A percentile compares a stretch with the other conserved stretches of the same genome.
Evolutionary conservation across 1,284 basidiomycete genomes (phyloP).

Genomic region (Moniliophthora roreri): DNA sequence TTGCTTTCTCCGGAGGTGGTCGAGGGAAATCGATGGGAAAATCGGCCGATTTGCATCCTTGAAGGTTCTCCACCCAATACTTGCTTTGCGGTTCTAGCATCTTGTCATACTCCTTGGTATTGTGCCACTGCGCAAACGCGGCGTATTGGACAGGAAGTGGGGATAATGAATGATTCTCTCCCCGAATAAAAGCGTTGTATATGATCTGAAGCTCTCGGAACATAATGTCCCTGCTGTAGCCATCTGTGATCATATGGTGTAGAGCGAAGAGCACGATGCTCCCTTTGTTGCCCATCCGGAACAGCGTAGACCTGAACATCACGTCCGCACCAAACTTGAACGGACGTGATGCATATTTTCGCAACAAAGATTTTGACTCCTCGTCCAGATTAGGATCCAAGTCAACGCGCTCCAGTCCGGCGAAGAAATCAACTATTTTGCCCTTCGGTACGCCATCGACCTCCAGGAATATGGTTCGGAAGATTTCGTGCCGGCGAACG

Average conservation of each 20-base stretch:
- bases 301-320: not conserved
- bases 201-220: not conserved
- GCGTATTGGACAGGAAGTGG: slow-evolving; percentile 2
- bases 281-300: not conserved
- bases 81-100: not conserved
- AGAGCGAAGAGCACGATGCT: slow-evolving; percentile 1
- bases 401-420: not conserved
- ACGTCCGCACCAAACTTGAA: not conserved
- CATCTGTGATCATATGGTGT: slow-evolving; percentile 6
- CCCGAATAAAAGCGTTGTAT: not conserved
- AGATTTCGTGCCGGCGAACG: slow-evolving; percentile 1
- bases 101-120: slow-evolving; percentile 1
- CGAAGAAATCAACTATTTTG: not conserved
- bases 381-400: not conserved
- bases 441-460: not conserved
- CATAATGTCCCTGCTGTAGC: not conserved
- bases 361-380: not conserved
- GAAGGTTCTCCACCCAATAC: slow-evolving; percentile 2
- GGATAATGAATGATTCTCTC: not conserved
- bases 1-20: not conserved
- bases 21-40: slow-evolving; percentile 4
- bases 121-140: slow-evolving; percentile 2
- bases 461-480: not conserved
- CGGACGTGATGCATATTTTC: not conserved
- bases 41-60: not conserved